These are phyloP conservation scores for Cadophora sp. DNA, from an alignment of 2,329 filamentous ascomycete species.

Conservation along the genomic window DNA sequence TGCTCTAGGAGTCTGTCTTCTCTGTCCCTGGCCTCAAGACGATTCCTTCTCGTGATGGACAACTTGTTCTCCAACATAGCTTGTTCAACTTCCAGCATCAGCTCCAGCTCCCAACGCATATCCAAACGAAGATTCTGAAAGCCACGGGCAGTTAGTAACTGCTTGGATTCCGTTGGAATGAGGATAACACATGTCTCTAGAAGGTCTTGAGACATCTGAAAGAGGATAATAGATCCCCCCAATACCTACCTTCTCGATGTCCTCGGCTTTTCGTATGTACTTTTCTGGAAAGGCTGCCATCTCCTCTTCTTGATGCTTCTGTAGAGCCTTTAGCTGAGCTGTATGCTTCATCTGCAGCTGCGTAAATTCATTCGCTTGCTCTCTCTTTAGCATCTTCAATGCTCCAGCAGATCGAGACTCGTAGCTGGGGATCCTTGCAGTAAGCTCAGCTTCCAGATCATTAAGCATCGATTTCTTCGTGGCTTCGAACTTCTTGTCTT, in stretches of 20 bases:
- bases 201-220: no score
- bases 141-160: no score
- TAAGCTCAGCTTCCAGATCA: neutral
- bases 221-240: no score
- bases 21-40: conserved; percentile 1
- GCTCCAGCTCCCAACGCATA: conserved; percentile 2
- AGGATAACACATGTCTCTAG: no score
- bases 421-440: neutral
- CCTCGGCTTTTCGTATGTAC: conserved; percentile 4
- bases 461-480: neutral
- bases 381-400: neutral
- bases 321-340: conserved; percentile 2
- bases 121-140: neutral
- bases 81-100: conserved; percentile 11
- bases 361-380: neutral
- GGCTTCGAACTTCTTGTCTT: conserved; percentile 6
- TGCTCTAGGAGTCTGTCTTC: conserved; percentile 1
- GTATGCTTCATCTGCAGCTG: neutral
- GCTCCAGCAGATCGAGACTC: conserved; percentile 4
- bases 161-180: no score
- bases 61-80: neutral
- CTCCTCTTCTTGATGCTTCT: conserved; percentile 8
- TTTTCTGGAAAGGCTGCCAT: conserved; percentile 3
- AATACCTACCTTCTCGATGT: conserved; percentile 13
- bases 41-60: neutral